Conservation (phyloP, 495 filamentous ascomycete genomes). For the Schizothecium vesticola region DNA sequence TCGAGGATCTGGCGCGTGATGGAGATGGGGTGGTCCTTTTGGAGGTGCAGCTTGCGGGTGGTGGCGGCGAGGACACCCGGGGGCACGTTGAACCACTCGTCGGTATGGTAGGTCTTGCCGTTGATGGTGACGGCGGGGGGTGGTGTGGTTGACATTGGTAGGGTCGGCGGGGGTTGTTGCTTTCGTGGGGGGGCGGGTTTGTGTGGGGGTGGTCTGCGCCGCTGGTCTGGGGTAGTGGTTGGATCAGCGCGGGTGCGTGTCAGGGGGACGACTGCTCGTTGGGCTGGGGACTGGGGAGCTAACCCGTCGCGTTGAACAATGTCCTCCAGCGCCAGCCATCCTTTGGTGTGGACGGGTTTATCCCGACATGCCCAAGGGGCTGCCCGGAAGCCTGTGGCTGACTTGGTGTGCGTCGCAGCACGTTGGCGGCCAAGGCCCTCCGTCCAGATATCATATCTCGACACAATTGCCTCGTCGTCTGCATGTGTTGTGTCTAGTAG, state of each 20-base stretch:
- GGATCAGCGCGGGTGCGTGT: not conserved
- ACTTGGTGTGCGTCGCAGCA: not conserved
- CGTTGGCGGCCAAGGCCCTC: not conserved
- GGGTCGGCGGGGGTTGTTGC: not conserved
- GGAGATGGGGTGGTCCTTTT: constrained; percentile 80
- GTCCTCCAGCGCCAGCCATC: not conserved
- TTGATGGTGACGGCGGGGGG: constrained; percentile 42
- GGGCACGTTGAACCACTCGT: constrained; percentile 83
- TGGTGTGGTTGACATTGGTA: constrained; percentile 5
- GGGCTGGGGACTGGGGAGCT: not conserved
- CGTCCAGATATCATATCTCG: not conserved
- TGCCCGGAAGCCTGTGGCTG: not conserved
- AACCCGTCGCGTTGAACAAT: not conserved
- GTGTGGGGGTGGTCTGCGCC: not conserved
- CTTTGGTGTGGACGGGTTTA: not conserved
- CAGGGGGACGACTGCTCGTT: not conserved
- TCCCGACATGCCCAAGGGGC: not conserved
- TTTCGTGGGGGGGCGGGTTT: not conserved
- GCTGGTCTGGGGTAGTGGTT: not conserved
- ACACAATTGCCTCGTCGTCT: not conserved
- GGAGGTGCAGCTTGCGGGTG: constrained; percentile 71
- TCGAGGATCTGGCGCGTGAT: constrained; percentile 92
- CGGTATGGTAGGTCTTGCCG: constrained; percentile 57
- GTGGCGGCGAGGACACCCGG: constrained; percentile 66
- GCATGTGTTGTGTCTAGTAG: not conserved